These are phyloP conservation scores for Dendrobium nobile DNA, from an alignment of 106 monocot species.

Conservation along the genomic window DNA sequence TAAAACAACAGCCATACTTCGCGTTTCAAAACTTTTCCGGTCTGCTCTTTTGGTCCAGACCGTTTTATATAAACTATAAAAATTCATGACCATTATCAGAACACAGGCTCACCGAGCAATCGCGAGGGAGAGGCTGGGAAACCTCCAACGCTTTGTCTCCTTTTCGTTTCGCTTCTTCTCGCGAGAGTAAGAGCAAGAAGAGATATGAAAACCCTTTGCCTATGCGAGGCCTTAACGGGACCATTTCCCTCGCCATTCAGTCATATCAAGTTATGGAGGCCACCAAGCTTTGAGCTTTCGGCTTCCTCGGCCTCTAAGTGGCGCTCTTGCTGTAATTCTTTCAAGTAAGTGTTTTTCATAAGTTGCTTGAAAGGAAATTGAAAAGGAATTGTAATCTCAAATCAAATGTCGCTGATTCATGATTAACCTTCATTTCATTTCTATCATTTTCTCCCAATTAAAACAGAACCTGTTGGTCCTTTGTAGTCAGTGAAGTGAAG, in stretches of 20 bases:
- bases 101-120: neutral
- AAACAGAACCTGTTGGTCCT: neutral
- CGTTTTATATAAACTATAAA: too few species aligned
- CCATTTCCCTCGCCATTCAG: neutral
- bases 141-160: neutral
- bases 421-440: neutral
- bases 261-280: neutral
- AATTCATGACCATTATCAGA: neutral
- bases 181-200: neutral
- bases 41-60: too few species aligned
- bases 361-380: too few species aligned
- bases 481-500: neutral
- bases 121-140: constrained; percentile 2
- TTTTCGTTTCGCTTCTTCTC: neutral
- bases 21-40: too few species aligned
- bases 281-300: neutral
- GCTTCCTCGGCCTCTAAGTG: neutral
- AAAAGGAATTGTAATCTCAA: too few species aligned
- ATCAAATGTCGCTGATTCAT: too few species aligned
- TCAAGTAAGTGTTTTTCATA: neutral
- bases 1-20: too few species aligned
- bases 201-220: neutral
- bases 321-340: neutral
- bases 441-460: neutral
- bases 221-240: neutral